Percentiles rank a stretch among this genome's conserved stretches.
Conservation (phyloP, 2,329 filamentous ascomycete species). For the Trichoderma sp. region DNA sequence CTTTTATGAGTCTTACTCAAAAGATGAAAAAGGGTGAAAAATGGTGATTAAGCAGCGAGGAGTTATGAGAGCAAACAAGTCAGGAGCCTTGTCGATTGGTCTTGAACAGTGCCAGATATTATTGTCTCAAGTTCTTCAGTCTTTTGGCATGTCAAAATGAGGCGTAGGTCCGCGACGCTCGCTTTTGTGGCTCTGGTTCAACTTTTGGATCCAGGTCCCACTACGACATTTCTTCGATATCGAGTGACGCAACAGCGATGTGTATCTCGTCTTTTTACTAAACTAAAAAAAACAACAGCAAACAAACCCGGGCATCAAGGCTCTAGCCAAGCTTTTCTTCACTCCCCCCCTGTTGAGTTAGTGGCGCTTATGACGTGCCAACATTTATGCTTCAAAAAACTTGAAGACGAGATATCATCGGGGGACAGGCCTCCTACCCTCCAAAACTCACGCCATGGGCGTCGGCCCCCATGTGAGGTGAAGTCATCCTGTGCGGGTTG, state of each 20-base stretch:
- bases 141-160: conserved; percentile 11
- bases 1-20: not conserved
- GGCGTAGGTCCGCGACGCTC: conserved; percentile 19
- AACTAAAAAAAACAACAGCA: not conserved
- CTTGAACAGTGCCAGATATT: not conserved
- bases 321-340: not conserved
- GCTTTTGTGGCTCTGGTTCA: conserved; percentile 25
- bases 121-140: conserved; percentile 14
- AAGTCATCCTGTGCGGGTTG: conserved; percentile 16
- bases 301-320: not conserved
- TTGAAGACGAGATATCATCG: not conserved
- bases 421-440: not conserved
- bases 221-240: not conserved
- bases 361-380: conserved; percentile 24
- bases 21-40: not conserved
- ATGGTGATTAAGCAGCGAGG: not conserved
- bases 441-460: conserved; percentile 9
- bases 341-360: conserved; percentile 10
- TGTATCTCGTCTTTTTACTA: not conserved
- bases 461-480: not conserved
- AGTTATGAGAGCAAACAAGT: not conserved
- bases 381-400: not conserved
- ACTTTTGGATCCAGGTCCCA: conserved; percentile 20
- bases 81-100: not conserved
- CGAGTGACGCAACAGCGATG: conserved; percentile 25